Evolutionary conservation across 176 grass and related monocot species (phyloP).

Genomic region (Raddia distichophylla): DNA sequence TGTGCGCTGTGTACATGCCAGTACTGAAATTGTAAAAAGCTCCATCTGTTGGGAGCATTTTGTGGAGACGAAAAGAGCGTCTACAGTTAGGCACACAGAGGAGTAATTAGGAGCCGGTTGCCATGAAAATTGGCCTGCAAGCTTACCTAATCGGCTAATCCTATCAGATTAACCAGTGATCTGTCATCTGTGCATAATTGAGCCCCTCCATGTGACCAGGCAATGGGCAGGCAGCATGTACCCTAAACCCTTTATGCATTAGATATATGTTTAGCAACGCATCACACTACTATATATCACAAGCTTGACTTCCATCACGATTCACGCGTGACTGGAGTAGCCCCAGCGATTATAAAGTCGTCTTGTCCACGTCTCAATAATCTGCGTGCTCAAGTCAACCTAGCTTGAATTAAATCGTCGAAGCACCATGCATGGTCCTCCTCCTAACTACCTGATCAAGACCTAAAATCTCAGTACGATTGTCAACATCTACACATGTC

Average conservation of each 20-base stretch:
- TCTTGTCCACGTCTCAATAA: conserved; percentile 41
- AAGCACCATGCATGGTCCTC: neutral
- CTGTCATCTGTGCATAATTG: neutral
- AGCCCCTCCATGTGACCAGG: neutral
- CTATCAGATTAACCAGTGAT: neutral
- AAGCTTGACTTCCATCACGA: neutral
- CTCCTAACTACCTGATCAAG: neutral
- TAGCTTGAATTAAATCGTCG: neutral
- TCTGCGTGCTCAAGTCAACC: conserved; percentile 35
- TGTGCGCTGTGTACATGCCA: no score
- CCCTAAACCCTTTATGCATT: neutral
- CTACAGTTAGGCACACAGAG: neutral
- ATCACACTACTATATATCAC: neutral
- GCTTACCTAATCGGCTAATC: neutral
- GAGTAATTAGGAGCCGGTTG: neutral
- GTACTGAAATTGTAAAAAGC: neutral
- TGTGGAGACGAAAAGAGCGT: neutral
- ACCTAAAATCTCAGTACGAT: neutral
- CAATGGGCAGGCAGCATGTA: neutral
- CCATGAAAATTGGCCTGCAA: neutral
- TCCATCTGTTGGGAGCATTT: neutral
- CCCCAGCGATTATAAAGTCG: conserved; percentile 19
- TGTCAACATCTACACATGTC: neutral
- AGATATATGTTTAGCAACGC: conserved; percentile 27
- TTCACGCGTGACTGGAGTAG: neutral